A percentile compares a stretch with the other conserved stretches of the same genome.
phyloP scores from a whole-genome alignment of 371 early-diverging fungal species.

The Mucor mucedo region DNA sequence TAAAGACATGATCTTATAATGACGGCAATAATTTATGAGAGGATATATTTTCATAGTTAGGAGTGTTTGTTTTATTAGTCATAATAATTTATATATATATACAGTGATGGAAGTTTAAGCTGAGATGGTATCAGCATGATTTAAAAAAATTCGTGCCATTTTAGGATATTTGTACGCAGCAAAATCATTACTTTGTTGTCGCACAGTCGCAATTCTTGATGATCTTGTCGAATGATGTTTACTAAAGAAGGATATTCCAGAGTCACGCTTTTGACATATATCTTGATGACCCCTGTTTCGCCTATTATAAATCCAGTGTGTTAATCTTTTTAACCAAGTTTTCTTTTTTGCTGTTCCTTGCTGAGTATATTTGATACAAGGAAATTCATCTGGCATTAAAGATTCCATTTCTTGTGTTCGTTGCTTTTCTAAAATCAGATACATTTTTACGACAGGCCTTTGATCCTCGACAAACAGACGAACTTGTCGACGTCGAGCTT shows the following conservation, averaged over 20 bases:
- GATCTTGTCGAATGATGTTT: not conserved
- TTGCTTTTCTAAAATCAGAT: constrained; percentile 5
- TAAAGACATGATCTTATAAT: no score
- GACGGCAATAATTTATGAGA: no score
- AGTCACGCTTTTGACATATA: constrained; percentile 10
- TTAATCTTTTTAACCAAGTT: constrained; percentile 5
- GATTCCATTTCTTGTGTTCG: constrained; percentile 11
- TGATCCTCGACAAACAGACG: constrained; percentile 17
- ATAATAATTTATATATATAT: not conserved
- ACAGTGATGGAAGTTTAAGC: not conserved
- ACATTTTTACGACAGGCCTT: constrained; percentile 7
- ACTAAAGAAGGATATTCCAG: constrained; percentile 11
- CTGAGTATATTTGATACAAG: not conserved
- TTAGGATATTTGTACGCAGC: constrained; percentile 12
- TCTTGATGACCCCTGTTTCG: constrained; percentile 6
- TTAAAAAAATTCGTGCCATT: constrained; percentile 1
- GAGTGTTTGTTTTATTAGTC: no score
- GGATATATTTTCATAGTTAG: no score
- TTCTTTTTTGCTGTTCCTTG: not conserved
- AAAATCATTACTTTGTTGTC: constrained; percentile 2
- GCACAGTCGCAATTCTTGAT: not conserved
- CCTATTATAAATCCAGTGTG: constrained; percentile 2
- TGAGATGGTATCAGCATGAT: not conserved
- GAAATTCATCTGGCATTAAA: not conserved
- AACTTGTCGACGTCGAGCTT: constrained; percentile 10